Evolutionary conservation across 2,329 filamentous ascomycete species (phyloP).

Genomic region (Phoma sp.): DNA sequence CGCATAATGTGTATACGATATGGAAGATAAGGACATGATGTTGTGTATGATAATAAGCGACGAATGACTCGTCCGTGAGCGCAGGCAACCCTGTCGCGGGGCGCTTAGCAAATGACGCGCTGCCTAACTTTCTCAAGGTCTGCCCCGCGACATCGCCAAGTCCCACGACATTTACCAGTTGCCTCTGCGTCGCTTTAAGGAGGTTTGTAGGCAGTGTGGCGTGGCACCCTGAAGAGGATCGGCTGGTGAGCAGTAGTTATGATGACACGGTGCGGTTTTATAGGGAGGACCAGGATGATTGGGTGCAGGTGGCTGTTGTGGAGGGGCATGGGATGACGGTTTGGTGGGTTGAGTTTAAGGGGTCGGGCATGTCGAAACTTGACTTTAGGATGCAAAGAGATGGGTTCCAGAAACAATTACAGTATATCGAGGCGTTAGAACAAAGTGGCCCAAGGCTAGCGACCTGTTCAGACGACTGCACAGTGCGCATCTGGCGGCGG

Average conservation of each 20-base stretch:
- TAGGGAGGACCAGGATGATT: slow-evolving; percentile 91
- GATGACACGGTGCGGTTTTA: slow-evolving; percentile 91
- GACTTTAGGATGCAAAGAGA: slow-evolving; percentile 36
- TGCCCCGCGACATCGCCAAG: slow-evolving; percentile 10
- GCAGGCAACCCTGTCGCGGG: slow-evolving; percentile 13
- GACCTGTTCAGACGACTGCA: slow-evolving; percentile 85
- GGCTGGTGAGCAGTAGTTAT: slow-evolving; percentile 90
- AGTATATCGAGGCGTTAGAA: slow-evolving; percentile 48
- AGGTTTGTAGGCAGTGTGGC: slow-evolving; percentile 61
- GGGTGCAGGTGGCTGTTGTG: slow-evolving; percentile 85
- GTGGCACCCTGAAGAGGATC: slow-evolving; percentile 83
- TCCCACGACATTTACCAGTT: slow-evolving; percentile 1
- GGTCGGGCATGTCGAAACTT: slow-evolving; percentile 44
- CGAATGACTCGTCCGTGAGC: slow-evolving; percentile 17
- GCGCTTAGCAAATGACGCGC: slow-evolving; percentile 33
- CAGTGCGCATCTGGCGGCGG: slow-evolving; percentile 80
- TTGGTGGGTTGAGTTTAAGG: slow-evolving; percentile 80
- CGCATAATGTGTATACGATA: slow-evolving; percentile 3
- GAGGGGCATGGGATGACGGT: slow-evolving; percentile 85
- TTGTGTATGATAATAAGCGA: neutral
- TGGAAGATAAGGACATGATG: neutral
- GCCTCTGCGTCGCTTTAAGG: neutral
- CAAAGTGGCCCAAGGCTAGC: slow-evolving; percentile 67
- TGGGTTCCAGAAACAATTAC: slow-evolving; percentile 41
- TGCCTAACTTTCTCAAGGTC: slow-evolving; percentile 3